phyloP scores from a whole-genome alignment of 768 basidiomycete genomes.

The Lactarius evosmus region DNA sequence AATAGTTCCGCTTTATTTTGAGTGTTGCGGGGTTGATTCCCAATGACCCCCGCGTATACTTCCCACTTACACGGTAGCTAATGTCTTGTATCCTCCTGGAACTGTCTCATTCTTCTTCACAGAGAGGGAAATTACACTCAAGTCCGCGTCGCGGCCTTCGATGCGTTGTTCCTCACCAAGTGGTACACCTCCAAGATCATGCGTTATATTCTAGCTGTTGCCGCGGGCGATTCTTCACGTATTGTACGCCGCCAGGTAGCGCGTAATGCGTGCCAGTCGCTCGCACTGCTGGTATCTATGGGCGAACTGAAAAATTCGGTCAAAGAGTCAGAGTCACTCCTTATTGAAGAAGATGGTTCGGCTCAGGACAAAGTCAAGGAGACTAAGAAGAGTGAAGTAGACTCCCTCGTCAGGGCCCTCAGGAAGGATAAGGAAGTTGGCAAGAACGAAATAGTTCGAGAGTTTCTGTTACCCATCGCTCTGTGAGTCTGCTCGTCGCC shows the following conservation, averaged over 20 bases:
- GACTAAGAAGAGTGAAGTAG: slow-evolving; percentile 76
- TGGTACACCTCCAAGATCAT: slow-evolving; percentile 84
- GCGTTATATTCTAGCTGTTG: slow-evolving; percentile 83
- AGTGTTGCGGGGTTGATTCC: slow-evolving; percentile 75
- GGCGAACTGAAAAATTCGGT: slow-evolving; percentile 80
- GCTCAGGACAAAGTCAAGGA: slow-evolving; percentile 64
- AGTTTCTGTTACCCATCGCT: slow-evolving; percentile 76
- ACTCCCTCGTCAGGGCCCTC: slow-evolving; percentile 80
- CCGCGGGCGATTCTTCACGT: slow-evolving; percentile 82
- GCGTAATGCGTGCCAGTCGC: slow-evolving; percentile 77
- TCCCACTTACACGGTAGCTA: slow-evolving; percentile 82
- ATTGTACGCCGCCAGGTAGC: slow-evolving; percentile 84
- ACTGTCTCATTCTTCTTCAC: slow-evolving; percentile 10
- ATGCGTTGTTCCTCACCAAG: slow-evolving; percentile 85
- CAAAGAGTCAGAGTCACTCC: slow-evolving; percentile 72
- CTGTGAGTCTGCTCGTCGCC: slow-evolving; percentile 50
- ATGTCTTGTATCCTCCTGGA: not conserved
- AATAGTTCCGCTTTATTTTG: slow-evolving; percentile 75
- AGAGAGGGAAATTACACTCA: slow-evolving; percentile 94
- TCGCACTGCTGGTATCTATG: slow-evolving; percentile 82
- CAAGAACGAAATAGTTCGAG: slow-evolving; percentile 73
- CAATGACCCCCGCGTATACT: slow-evolving; percentile 72
- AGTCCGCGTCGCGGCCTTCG: slow-evolving; percentile 91
- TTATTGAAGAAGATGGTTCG: slow-evolving; percentile 85
- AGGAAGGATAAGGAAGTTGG: slow-evolving; percentile 85